Evolutionary conservation across 1,139 yeast species (phyloP), one percentile per base, ranked within the genome.

Genomic region (Meyerozyma athensensis): DNA sequence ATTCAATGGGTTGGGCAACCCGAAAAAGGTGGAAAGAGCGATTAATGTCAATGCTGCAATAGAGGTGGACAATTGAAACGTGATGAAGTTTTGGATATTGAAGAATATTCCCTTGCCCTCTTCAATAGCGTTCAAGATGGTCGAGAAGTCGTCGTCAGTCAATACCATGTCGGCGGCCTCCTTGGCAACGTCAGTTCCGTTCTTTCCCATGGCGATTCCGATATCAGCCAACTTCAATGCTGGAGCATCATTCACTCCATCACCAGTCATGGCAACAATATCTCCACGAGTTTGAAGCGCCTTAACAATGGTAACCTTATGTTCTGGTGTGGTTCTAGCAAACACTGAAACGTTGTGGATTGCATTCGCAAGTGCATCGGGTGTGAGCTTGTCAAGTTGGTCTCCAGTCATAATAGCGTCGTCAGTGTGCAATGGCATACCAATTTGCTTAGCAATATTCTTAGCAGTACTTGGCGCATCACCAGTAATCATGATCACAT

Each of bases 211-310:
- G 22, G 96, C 84, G 50, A 92, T 90, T 51, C 98, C 98, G 50
- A 92, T 94, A 61, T 92, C 96, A 2, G 98, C 98, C 54, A 90
- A 72, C 59, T 92, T 92, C 52, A 92, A 74, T 4, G 98, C 97
- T n/a, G 98, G 98, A 0, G 98, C 97, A 64, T 92, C 98, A 58
- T 92, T 92, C 19, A 92, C 98, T 63, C 98, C 98, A 61, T 92
- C 98, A 48, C 98, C 98, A 8, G 97, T 92, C 98, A 92, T 92
- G 30, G 97, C 98, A 36, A 92, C 98, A 45, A 90, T 82, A 59
- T 92, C 96, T 34, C 97, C 97, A 52, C 95, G 77, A 54, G 80
- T 74, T 61, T 92, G 97, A 49, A 92, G 72, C 1, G 97, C 97
- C 53, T 86, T 78, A 22, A 92, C 96, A 61, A 92, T 92, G 38